Evolutionary conservation across 441 rosid genomes (phyloP).

Genomic region (Sinapis alba): DNA sequence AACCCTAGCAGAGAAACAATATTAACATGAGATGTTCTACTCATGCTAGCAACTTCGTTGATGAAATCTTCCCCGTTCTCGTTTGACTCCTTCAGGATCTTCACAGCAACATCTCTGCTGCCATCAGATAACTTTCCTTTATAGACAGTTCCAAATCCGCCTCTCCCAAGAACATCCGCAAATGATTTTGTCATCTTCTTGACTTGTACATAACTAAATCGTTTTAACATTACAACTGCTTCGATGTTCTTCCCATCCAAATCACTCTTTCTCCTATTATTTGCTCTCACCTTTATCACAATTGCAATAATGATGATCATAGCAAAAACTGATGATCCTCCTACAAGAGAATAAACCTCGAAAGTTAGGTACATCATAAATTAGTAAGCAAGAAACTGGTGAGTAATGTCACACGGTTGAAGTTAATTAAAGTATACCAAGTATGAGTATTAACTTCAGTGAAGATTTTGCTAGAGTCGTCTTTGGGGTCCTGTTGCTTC

Average conservation of each 20-base stretch:
- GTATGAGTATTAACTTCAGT: conserved; percentile 4
- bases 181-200: conserved; percentile 45
- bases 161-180: conserved; percentile 37
- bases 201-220: conserved; percentile 17
- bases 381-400: background rate
- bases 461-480: background rate
- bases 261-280: background rate
- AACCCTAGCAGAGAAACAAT: conserved; percentile 45
- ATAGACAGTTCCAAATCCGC: conserved; percentile 45
- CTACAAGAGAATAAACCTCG: background rate
- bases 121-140: conserved; percentile 41
- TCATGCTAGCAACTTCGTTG: conserved; percentile 49
- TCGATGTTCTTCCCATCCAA: background rate
- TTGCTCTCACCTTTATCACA: background rate
- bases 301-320: conserved; percentile 6
- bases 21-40: conserved; percentile 50
- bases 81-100: conserved; percentile 31
- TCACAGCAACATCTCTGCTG: conserved; percentile 39
- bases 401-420: background rate
- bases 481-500: background rate
- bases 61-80: conserved; percentile 44
- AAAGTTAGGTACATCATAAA: background rate
- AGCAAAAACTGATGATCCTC: background rate
- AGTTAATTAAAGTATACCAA: background rate
- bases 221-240: conserved; percentile 14